Conservation (phyloP, 2,329 filamentous ascomycete genomes). For the Myriangium duriaei region DNA sequence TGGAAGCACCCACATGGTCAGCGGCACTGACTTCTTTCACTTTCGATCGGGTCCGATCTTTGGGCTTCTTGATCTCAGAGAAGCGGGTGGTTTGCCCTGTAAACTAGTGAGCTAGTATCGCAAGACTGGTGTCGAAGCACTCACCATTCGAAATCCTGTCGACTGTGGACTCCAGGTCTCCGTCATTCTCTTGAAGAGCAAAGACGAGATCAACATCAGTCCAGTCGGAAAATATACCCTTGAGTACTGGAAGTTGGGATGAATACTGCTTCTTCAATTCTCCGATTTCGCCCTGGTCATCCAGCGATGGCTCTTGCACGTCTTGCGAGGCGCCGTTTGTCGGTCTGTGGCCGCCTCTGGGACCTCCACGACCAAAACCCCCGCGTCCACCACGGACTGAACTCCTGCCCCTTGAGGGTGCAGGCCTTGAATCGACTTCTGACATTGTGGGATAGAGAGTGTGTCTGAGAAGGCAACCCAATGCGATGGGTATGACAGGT, state of each 20-base stretch:
- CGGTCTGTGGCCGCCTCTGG: slow-evolving; percentile 30
- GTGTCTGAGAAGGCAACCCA: slow-evolving; percentile 2
- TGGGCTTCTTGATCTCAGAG: slow-evolving; percentile 72
- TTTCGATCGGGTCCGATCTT: slow-evolving; percentile 61
- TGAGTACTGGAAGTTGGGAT: slow-evolving; percentile 64
- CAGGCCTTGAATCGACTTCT: slow-evolving; percentile 78
- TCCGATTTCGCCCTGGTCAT: slow-evolving; percentile 81
- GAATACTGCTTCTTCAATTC: slow-evolving; percentile 86
- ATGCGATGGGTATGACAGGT: neutral
- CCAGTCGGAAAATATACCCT: slow-evolving; percentile 92
- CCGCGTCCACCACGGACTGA: slow-evolving; percentile 76
- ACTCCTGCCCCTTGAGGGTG: slow-evolving; percentile 77
- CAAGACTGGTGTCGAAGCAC: slow-evolving; percentile 16
- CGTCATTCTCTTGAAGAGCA: slow-evolving; percentile 77
- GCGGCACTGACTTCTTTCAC: slow-evolving; percentile 49
- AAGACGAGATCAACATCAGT: slow-evolving; percentile 90
- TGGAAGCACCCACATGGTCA: slow-evolving; percentile 29
- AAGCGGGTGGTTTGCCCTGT: slow-evolving; percentile 69
- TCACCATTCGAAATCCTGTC: slow-evolving; percentile 70
- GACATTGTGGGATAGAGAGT: slow-evolving; percentile 53
- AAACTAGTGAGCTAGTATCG: slow-evolving; percentile 9
- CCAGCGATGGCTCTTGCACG: slow-evolving; percentile 50
- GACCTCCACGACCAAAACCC: slow-evolving; percentile 43
- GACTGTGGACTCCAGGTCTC: slow-evolving; percentile 59
- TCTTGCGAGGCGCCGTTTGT: slow-evolving; percentile 59